These are phyloP conservation scores for Nicotiana benthamiana DNA, from an alignment of 257 asterid genomes.

Conservation along the genomic window DNA sequence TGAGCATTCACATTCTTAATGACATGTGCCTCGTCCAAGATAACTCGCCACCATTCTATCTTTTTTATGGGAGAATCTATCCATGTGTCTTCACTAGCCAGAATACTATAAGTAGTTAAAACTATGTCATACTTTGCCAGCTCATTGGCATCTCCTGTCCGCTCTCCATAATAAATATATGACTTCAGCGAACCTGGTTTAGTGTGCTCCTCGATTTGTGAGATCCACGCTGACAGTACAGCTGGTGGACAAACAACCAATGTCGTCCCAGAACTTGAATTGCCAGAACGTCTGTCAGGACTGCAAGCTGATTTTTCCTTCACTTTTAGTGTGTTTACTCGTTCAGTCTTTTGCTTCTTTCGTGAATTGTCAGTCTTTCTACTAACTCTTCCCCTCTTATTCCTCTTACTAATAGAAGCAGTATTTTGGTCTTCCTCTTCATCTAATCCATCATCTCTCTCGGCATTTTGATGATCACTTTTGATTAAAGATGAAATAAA, in stretches of 20 bases:
- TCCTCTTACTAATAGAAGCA: slow-evolving; percentile 5
- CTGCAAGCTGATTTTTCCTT: slow-evolving; percentile 15
- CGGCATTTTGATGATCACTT: slow-evolving; percentile 19
- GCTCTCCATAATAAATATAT: slow-evolving; percentile 69
- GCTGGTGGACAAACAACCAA: slow-evolving; percentile 76
- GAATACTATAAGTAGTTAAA: slow-evolving; percentile 60
- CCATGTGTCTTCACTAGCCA: slow-evolving; percentile 46
- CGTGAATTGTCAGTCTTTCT: not conserved
- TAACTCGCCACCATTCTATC: slow-evolving; percentile 79
- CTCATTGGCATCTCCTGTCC: slow-evolving; percentile 49
- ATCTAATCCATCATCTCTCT: slow-evolving; percentile 17
- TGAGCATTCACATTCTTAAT: slow-evolving; percentile 61
- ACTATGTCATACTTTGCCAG: slow-evolving; percentile 59
- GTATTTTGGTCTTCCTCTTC: slow-evolving; percentile 15
- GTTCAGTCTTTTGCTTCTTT: slow-evolving; percentile 26
- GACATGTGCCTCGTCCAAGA: slow-evolving; percentile 82
- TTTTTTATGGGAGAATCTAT: slow-evolving; percentile 49
- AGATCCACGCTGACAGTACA: slow-evolving; percentile 66
- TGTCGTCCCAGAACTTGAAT: slow-evolving; percentile 28
- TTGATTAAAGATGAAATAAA: slow-evolving; percentile 11
- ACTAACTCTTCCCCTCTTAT: slow-evolving; percentile 37
- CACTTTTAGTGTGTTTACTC: not conserved
- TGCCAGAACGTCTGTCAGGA: not conserved
- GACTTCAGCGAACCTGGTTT: slow-evolving; percentile 42
- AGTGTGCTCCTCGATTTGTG: slow-evolving; percentile 71